Base-by-base conservation (phyloP, 805 yeast species). In the Starmerella vitae region DNA sequence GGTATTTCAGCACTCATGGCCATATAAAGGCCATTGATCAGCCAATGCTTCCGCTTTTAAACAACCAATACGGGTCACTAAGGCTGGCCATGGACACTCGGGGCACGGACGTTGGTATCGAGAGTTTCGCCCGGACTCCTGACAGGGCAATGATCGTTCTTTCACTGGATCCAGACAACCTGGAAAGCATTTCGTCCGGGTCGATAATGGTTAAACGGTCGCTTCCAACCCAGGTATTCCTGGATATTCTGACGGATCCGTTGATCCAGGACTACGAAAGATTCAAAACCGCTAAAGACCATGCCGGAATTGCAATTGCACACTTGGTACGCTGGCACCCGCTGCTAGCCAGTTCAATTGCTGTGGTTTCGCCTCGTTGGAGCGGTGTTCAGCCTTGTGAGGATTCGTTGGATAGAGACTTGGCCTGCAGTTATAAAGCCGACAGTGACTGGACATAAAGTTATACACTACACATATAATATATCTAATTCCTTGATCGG, bases 1-100 rank as follows among this genome's bases (percentile, higher is more conserved):
- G 94, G 84, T 82, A 73, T 51, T 53, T 84, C 33, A 93, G 79
- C 54, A 72, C 80, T 48, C 74, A 77, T 51, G 72, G 84, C 0
- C 61, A 78, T 40, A 73, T 84, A 41, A 75, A 77, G 78, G 70
- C 78, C 39, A 6, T 26, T 5, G n/a, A 31, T 12, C 5, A 31
- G n/a, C 10, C n/a, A 5, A 8, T 18, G n/a, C 8, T 31, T 7
- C 34, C 34, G 8, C 17, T 20, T 4, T 19, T 8, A 27, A 27
- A 8, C 30, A 14, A 6, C 5, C 10, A 31, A 20, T 5, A 10
- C n/a, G 25, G 26, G 8, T 31, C 34, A 17, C 13, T 40, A 21
- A 8, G 10, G 3, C 12, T 15, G 3, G 37, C 37, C 6, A 32
- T 43, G 19, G 30, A 36, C 4, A 18, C 34, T 3, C 29, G 19